Conservation (phyloP, 768 basidiomycete genomes). For the Daedaleopsis sinensis region DNA sequence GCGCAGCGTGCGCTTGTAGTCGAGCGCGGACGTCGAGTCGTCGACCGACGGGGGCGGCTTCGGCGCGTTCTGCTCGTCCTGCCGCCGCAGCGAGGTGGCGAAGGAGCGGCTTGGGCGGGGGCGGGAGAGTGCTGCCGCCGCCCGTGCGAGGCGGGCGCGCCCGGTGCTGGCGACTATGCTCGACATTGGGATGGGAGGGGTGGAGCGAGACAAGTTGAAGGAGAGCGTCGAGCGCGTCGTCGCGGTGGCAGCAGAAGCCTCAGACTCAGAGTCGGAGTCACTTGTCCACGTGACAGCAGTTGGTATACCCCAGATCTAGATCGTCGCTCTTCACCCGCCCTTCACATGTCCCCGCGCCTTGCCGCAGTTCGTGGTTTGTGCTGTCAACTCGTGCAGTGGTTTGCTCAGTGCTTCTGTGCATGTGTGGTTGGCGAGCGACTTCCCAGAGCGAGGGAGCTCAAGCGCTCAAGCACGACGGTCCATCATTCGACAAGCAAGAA, state of each 20-base stretch:
- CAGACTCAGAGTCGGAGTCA: conserved; percentile 8
- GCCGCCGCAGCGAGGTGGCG: conserved; percentile 14
- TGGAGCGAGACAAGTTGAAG: background rate
- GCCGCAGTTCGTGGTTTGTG: background rate
- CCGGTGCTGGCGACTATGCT: conserved; percentile 14
- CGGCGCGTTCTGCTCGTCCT: conserved; percentile 37
- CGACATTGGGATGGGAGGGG: conserved; percentile 11
- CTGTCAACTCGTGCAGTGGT: background rate
- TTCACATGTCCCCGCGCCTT: background rate
- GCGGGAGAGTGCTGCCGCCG: background rate
- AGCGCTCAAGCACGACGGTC: too few relatives aligned
- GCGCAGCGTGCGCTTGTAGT: conserved; percentile 85
- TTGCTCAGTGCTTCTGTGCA: too few relatives aligned
- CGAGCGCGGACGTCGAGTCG: conserved; percentile 93
- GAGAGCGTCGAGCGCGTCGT: too few relatives aligned
- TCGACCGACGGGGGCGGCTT: conserved; percentile 81
- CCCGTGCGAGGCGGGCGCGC: conserved; percentile 9
- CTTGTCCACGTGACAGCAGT: conserved; percentile 10
- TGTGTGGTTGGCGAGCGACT: background rate
- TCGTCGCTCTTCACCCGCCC: background rate
- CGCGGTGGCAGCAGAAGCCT: conserved; percentile 10
- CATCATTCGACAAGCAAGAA: background rate
- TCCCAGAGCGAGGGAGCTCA: too few relatives aligned
- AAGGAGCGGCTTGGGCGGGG: background rate
- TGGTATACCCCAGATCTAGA: background rate